phyloP scores from a whole-genome alignment of 202 grass and related monocot genomes.

The Thinopyrum obtusiflorum region DNA sequence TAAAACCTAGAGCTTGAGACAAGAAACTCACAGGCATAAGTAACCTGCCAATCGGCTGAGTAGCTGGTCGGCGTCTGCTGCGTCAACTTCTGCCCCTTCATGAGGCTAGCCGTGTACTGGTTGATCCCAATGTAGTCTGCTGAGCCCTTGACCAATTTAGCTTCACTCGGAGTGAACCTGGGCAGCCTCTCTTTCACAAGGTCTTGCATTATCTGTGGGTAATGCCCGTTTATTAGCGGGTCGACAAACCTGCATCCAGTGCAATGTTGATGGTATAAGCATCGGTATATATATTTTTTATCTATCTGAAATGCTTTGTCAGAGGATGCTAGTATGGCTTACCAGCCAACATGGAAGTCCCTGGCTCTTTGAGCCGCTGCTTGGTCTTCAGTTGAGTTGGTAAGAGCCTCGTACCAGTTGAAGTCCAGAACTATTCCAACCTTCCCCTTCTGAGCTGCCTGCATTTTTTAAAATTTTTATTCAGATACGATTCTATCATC shows the following conservation, averaged over 20 bases:
- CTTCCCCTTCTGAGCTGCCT: slow-evolving; percentile 68
- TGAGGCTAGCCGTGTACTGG: slow-evolving; percentile 60
- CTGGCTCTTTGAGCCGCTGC: slow-evolving; percentile 83
- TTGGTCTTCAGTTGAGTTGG: slow-evolving; percentile 62
- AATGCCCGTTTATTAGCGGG: slow-evolving; percentile 60
- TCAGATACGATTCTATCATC: background rate
- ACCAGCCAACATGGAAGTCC: slow-evolving; percentile 92
- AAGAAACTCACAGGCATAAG: slow-evolving; percentile 53
- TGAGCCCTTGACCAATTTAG: slow-evolving; percentile 54
- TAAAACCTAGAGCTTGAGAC: background rate
- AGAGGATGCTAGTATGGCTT: slow-evolving; percentile 23
- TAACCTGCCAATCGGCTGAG: slow-evolving; percentile 62
- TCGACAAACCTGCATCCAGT: slow-evolving; percentile 49
- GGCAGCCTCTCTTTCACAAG: slow-evolving; percentile 65
- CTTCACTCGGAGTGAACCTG: slow-evolving; percentile 47
- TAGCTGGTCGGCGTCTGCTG: slow-evolving; percentile 46
- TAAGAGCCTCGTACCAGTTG: slow-evolving; percentile 72
- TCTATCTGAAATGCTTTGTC: background rate
- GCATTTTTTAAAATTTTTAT: background rate
- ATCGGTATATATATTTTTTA: background rate
- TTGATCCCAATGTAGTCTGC: slow-evolving; percentile 66
- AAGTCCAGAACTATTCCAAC: slow-evolving; percentile 86
- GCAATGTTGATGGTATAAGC: background rate
- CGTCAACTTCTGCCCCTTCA: slow-evolving; percentile 37
- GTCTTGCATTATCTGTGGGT: slow-evolving; percentile 66